Conservation (phyloP, 2,329 filamentous ascomycete genomes). For the Diplodia intermedia region DNA sequence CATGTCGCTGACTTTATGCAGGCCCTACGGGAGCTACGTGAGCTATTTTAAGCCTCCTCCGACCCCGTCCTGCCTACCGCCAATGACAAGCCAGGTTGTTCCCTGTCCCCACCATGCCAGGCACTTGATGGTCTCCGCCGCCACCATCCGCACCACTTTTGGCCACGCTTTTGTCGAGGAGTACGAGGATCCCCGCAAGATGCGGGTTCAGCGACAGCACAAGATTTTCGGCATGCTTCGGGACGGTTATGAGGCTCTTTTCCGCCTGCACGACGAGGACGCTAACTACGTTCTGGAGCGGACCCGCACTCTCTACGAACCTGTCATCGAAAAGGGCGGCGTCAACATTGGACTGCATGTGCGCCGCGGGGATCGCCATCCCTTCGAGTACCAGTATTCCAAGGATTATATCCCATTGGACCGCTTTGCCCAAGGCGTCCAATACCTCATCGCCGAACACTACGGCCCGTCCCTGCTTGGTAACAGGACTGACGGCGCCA, state of each 20-base stretch:
- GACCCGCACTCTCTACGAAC: conserved; percentile 61
- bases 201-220: conserved; percentile 59
- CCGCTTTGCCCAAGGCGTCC: conserved; percentile 68
- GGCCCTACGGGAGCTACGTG: conserved; percentile 77
- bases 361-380: conserved; percentile 79
- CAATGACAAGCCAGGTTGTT: conserved; percentile 76
- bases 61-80: conserved; percentile 69
- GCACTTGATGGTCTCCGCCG: conserved; percentile 75
- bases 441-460: conserved; percentile 59
- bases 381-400: conserved; percentile 76
- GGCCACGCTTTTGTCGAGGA: conserved; percentile 64
- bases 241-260: conserved; percentile 75
- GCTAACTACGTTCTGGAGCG: conserved; percentile 68
- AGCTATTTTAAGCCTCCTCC: conserved; percentile 75
- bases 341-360: conserved; percentile 76
- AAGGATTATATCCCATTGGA: conserved; percentile 79
- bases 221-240: conserved; percentile 73
- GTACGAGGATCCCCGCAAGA: conserved; percentile 58
- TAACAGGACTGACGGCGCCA: conserved; percentile 35
- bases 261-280: conserved; percentile 72
- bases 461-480: conserved; percentile 36
- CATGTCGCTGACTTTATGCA: conserved; percentile 35
- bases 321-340: conserved; percentile 55
- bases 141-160: conserved; percentile 70
- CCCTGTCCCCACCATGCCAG: conserved; percentile 79